Evolutionary conservation across 768 basidiomycete species (phyloP).

Genomic region (Trametes coccinea): DNA sequence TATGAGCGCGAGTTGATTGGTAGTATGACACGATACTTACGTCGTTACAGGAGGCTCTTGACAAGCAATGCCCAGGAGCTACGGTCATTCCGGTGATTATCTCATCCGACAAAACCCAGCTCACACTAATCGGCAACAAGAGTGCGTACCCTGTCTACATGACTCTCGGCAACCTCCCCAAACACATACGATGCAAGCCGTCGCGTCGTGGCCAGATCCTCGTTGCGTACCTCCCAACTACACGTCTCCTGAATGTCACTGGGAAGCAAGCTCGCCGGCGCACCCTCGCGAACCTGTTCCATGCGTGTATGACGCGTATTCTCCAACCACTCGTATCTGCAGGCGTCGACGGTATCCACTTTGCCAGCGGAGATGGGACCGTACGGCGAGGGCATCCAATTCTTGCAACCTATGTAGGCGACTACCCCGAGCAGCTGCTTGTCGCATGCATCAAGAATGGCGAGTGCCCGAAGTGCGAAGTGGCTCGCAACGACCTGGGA

Average conservation of each 20-base stretch:
- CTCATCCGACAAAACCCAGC: conserved; percentile 15
- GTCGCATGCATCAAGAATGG: conserved; percentile 25
- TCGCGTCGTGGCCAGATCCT: conserved; percentile 28
- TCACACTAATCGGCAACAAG: conserved; percentile 27
- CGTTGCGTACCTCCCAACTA: conserved; percentile 30
- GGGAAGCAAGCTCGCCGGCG: conserved; percentile 24
- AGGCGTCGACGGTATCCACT: conserved; percentile 14
- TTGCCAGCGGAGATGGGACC: conserved; percentile 28
- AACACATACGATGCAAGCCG: conserved; percentile 28
- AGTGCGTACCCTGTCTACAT: conserved; percentile 30
- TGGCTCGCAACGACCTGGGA: conserved; percentile 11
- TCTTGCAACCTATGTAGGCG: conserved; percentile 23
- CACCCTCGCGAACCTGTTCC: conserved; percentile 27
- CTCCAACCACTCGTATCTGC: conserved; percentile 15
- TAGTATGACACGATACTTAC: background rate
- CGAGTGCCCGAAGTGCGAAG: conserved; percentile 25
- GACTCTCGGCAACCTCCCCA: conserved; percentile 32
- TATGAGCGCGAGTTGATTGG: background rate
- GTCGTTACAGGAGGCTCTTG: conserved; percentile 9
- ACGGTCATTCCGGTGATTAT: conserved; percentile 27
- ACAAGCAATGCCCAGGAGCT: conserved; percentile 20
- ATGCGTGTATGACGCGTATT: conserved; percentile 24
- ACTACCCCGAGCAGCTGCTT: conserved; percentile 31
- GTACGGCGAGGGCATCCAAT: conserved; percentile 28
- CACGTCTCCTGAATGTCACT: conserved; percentile 20